phyloP scores from a whole-genome alignment of 75 land plant species.

The Sequoiadendron giganteum region DNA sequence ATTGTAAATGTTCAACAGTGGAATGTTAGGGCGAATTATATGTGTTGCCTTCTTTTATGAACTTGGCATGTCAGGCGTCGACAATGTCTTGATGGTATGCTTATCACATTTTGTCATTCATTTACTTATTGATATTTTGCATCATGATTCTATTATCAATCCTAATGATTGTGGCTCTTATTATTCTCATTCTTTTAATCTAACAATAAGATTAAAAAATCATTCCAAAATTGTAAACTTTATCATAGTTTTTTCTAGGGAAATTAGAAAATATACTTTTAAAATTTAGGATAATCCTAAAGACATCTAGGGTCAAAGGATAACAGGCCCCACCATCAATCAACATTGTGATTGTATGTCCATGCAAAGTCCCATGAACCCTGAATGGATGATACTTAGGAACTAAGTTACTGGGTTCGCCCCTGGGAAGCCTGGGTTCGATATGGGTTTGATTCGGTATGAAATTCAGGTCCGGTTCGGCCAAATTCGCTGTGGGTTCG shows the following conservation, averaged over 20 bases:
- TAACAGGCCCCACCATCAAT: no score
- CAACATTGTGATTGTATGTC: no score
- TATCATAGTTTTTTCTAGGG: not conserved
- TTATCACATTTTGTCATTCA: not conserved
- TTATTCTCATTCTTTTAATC: constrained; percentile 9
- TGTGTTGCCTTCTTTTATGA: constrained; percentile 60
- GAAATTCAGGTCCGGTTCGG: no score
- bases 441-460: no score
- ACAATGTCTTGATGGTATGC: constrained; percentile 48
- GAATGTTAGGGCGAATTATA: constrained; percentile 39
- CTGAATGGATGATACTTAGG: no score
- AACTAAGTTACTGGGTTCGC: no score
- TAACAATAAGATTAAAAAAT: not conserved
- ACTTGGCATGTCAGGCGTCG: constrained; percentile 69
- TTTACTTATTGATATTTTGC: not conserved
- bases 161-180: not conserved
- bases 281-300: no score
- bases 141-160: no score
- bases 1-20: constrained; percentile 24
- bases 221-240: not conserved
- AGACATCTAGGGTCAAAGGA: no score
- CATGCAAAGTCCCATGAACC: no score
- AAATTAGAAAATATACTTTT: not conserved
- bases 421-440: no score
- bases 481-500: no score